Conservation (phyloP, 1,139 yeast species). For the Candida pseudocylindracea region DNA sequence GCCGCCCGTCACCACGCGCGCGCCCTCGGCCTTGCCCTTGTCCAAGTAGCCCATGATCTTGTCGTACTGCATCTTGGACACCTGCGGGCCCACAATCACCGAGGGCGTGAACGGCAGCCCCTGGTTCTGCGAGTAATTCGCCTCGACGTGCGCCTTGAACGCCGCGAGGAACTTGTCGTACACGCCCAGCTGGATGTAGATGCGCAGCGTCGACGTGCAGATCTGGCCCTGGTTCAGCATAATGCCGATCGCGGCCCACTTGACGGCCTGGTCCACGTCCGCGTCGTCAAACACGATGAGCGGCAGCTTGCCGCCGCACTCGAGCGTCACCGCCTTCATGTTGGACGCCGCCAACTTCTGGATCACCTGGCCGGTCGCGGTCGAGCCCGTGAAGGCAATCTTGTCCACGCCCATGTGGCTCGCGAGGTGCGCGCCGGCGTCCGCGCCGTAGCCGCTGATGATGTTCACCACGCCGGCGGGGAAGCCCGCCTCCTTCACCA, state of each 20-base stretch:
- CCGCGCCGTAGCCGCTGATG: constrained; percentile 30
- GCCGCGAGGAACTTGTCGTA: constrained; percentile 40
- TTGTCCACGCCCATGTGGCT: constrained; percentile 32
- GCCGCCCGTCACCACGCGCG: constrained; percentile 25
- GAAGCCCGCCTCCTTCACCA: constrained; percentile 42
- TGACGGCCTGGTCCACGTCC: constrained; percentile 59
- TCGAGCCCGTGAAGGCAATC: constrained; percentile 46
- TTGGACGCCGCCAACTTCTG: constrained; percentile 39
- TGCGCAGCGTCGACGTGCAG: constrained; percentile 76
- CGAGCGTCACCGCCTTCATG: constrained; percentile 61
- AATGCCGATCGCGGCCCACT: constrained; percentile 72
- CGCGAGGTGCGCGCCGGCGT: constrained; percentile 37
- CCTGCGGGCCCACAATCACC: constrained; percentile 61
- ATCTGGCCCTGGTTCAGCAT: constrained; percentile 78
- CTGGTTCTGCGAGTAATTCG: constrained; percentile 15
- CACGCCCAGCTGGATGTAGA: constrained; percentile 47
- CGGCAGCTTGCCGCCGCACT: constrained; percentile 86
- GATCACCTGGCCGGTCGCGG: constrained; percentile 36
- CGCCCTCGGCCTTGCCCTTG: constrained; percentile 34
- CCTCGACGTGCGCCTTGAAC: constrained; percentile 13
- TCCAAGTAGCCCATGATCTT: constrained; percentile 28
- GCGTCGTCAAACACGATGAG: constrained; percentile 51
- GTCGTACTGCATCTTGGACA: constrained; percentile 45
- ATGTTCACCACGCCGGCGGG: constrained; percentile 53
- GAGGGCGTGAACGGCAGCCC: constrained; percentile 34